Evolutionary conservation across 495 filamentous ascomycete species (phyloP).

Genomic region (Tuber aestivum): DNA sequence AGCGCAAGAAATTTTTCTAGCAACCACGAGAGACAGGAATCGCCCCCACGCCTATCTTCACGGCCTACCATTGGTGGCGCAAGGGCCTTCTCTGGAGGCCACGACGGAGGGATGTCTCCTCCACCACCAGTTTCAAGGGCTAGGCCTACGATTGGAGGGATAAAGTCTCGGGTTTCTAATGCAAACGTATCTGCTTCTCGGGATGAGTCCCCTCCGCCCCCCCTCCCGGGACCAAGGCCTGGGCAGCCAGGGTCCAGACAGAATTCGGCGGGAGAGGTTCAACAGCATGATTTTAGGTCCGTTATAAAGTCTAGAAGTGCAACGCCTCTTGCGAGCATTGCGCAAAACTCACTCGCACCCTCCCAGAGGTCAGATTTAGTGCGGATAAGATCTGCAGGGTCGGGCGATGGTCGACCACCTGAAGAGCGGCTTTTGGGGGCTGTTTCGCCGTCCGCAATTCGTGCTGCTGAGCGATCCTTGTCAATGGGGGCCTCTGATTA

Average conservation of each 20-base stretch:
- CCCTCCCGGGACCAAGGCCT: slow-evolving; percentile 39
- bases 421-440: neutral
- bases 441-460: neutral
- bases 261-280: neutral
- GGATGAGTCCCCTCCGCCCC: slow-evolving; percentile 40
- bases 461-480: neutral
- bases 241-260: neutral
- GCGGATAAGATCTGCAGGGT: slow-evolving; percentile 1
- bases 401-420: neutral
- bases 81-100: neutral
- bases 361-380: slow-evolving; percentile 1
- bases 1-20: slow-evolving; percentile 5
- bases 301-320: slow-evolving; percentile 22
- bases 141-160: slow-evolving; percentile 19
- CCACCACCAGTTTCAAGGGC: slow-evolving; percentile 13
- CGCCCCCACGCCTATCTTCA: neutral
- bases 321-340: slow-evolving; percentile 23
- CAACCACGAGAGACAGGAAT: neutral
- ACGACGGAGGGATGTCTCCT: slow-evolving; percentile 18
- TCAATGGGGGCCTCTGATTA: neutral
- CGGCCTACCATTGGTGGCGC: neutral
- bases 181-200: slow-evolving; percentile 21
- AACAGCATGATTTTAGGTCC: slow-evolving; percentile 14
- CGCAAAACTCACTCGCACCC: slow-evolving; percentile 7
- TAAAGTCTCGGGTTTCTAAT: slow-evolving; percentile 15